Base-by-base conservation (phyloP, 2,329 filamentous ascomycete genomes). In the Verticillium klebahnii region DNA sequence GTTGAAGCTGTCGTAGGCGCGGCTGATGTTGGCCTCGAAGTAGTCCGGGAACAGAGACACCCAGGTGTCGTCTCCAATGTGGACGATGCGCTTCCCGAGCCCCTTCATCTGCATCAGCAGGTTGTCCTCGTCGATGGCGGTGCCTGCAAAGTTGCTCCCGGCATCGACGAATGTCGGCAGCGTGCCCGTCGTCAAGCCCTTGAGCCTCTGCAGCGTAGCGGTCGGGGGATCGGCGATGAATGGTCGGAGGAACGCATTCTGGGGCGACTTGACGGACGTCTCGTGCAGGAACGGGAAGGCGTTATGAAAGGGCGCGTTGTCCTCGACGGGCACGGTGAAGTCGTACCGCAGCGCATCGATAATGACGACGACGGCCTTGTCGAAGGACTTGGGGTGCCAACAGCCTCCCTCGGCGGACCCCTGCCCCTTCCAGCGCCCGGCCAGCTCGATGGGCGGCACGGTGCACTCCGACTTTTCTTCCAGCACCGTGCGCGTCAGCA, bases 41-140 rank as follows among this genome's bases (percentile, higher is more conserved):
- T 96, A 93, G n/a, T 84, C 91, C 0, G 95, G 95, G 72, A 98
- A 99, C 17, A 99, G 80, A 54, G 92, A 85, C 67, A 93, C 91
- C 95, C 95, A 99, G 5, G 95, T 99, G 76, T 99, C 94, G 73
- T 99, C 95, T n/a, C 95, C 95, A 40, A 99, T 80, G 70, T 99
- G 96, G 6, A 93, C 95, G 67, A 99, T 86, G 66, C 85, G 91
- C 80, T 92, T 78, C 74, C 85, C 71, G 77, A 87, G 76, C 78
- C 89, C 72, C 74, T 81, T 73, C 79, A 90, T 73, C 75, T 96
- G 75, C 82, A 88, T 77, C 77, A 90, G 70, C 77, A 89, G 67
- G 78, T 96, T 80, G 73, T 99, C 95, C 79, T 99, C 95, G 62
- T 97, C 93, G 68, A 99, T 97, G 6, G 92, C 92, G 3, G 91